Evolutionary conservation across 768 basidiomycete species (phyloP), one percentile per base, ranked within the genome.

Genomic region (Boletus rubescentipes): DNA sequence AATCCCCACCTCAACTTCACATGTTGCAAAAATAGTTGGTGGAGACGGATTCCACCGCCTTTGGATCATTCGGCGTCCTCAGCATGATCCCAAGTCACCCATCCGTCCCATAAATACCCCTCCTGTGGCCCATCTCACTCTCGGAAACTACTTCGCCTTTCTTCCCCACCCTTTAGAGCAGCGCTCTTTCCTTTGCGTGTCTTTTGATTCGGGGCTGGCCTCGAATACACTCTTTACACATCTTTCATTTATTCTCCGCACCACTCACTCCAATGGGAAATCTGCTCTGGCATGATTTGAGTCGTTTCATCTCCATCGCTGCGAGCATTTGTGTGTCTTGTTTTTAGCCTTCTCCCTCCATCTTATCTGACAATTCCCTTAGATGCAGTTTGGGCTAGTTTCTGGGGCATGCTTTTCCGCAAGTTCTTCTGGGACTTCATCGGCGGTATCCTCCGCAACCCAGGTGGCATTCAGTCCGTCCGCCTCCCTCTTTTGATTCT

Each of bases 341-440:
- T 50, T 39, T 58, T 49, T 53, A 42, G 14, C 32, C 20, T 9
- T 30, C 32, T 30, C 16, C 18, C 31, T 18, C 18, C 11, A 29
- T 49, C 58, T 53, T 29, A 51, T 54, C 60, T 58, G 53, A 59
- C 52, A 46, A 40, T 34, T 0, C 36, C 42, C 30, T 26, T 57
- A 92, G 91, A 91, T 68, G 81, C 85, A 53, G 74, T 92, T 11
- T 92, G 90, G 91, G 86, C 89, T 14, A 76, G 81, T 31, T 86
- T 89, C 73, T 95, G 82, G 74, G 93, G 85, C 16, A 69, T 94
- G 14, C 75, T 87, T 62, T 93, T 84, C 74, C 89, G 92, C 72
- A 96, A 96, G 75, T 96, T 92, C 81, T 94, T 96, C 75, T 96
- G 91, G 89, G 94, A 96, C 75, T 92, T 96, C 67, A 74, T 93